Evolutionary conservation across 129 eudicot species (phyloP), one percentile per base, ranked within the genome.

Genomic region (Oenanthe sinensis): DNA sequence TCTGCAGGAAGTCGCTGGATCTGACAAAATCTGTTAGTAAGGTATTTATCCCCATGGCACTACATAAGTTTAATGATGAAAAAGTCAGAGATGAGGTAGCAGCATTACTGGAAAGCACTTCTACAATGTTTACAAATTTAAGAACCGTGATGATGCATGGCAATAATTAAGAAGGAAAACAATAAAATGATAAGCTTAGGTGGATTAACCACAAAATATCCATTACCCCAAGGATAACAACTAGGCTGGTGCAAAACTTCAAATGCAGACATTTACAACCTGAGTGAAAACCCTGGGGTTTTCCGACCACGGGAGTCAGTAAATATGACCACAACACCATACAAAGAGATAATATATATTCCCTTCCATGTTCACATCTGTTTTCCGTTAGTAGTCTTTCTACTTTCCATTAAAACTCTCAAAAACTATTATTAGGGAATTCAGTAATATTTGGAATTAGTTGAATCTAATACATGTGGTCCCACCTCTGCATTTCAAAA

Each of bases 1-100:
- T 74, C 47, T 86, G 82, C 89, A 91, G 97, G 82, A 48, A 85
- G 75, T 69, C 71, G 45, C 68, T 78, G 86, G 82, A 81, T 78
- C 44, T 52, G 78, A 50, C 33, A 24, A 72, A 79, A 47, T 78
- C 81, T 39, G 67, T 75, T 39, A 54, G 26, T 79, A 80, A 85
- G 97, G 97, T 89, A 87, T 72, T n/a, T 69, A 68, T 30, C 40
- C n/a, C 43, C 11, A 26, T 48, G 46, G 17, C 69, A 42, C 47
- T 46, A 33, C 22, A 28, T 45, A 60, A 75, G 33, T 30, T 70
- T 48, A 40, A 79, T 48, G 42, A 39, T 12, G 9, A n/a, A 13
- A 62, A 16, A 48, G 37, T 48, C 30, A 48, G 48, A 48, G 44
- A 60, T 39, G 11, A 40, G 36, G 52, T 4, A 36, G 70, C 22